Evolutionary conservation across 2,329 filamentous ascomycete species (phyloP), one percentile per base, ranked within the genome.

Genomic region (Pseudodiploospora longispora): DNA sequence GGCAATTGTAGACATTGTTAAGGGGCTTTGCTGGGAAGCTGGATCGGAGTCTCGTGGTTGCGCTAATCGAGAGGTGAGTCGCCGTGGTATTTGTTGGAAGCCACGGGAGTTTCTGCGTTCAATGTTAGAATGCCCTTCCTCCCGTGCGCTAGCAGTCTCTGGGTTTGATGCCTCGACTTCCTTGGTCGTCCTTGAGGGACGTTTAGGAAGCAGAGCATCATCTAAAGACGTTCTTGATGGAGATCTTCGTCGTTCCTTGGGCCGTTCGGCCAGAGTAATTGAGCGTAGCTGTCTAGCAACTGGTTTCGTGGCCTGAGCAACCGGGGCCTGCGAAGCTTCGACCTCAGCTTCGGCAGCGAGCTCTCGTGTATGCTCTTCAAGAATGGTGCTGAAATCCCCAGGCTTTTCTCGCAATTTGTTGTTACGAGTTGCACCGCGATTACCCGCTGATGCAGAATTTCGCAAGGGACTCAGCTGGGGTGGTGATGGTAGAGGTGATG

Each of bases 1-100:
- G 0, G 76, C 74, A 48, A 83, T 83, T 31, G 67, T 72, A 6
- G 76, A 75, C 71, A 81, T 80, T 19, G 74, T 80, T 4, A 82
- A 59, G 0, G 78, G 78, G 29, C 72, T 78, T 50, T 80, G 76
- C 40, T 74, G 71, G 5, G 67, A 62, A 1, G 59, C 56, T 4
- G 66, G 65, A 27, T 67, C 66, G 2, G 61, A 36, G 30, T 41
- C 32, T 27, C 44, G 46, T 60, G 55, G 48, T 64, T 58, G 37
- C 65, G 59, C n/a, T 69, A 51, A 27, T 49, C 57, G 28, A 53
- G 52, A 10, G 50, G 53, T 9, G 53, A 55, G 35, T 43, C 50
- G 32, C 10, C 46, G 43, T 8, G 38, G 46, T 7, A 28, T 31
- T 27, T 34, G 36, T 34, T 37, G 42, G n/a, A 45, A 27, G 12